Base-by-base conservation (phyloP, 2,329 filamentous ascomycete genomes). In the Emydomyces testavorans region DNA sequence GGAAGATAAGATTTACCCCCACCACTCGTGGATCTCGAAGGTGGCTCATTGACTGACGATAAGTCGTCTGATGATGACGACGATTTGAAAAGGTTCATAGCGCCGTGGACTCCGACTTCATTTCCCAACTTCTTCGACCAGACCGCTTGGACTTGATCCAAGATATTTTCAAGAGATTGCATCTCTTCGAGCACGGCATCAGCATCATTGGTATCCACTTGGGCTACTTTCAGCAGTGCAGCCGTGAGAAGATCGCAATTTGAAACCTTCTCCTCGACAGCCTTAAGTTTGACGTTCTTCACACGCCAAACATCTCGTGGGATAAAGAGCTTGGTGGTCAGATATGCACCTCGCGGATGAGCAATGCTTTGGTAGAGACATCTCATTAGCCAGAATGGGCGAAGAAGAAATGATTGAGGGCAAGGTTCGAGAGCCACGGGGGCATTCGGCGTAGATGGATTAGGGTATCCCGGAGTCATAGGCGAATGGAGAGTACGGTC, bases 321-420 rank as follows among this genome's bases (percentile, higher is more conserved):
- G 4, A 98, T 77, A 61, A 98, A 98, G 0, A 98, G 75, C 58
- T 88, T 89, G 18, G 82, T 90, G 46, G 89, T 94, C 16, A 98
- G 62, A 61, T 95, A 98, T 13, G 89, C 92, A 31, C 92, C 92
- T 20, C 87, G 80, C 2, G 90, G 87, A 60, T 98, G 90, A 15
- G 82, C 83, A 37, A 98, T 79, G 0, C 89, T 94, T 63, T 95
- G 87, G 61, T 92, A 94, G 21, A 98, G 74, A 52, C 85, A 89
- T 47, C 92, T 81, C 86, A 98, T 94, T 37, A 98, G 73, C 92
- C 92, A 98, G 65, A 95, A 98, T 1, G 92, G 93, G 16, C 92
- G 81, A n/a, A 96, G 74, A 58, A 95, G 75, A 51, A 83, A 82
- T 34, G 93, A 87, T 29, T 83, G 85, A 1, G 92, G 92, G 62